Evolutionary conservation across 2,329 filamentous ascomycete genomes (phyloP).

Genomic region (Pseudocercospora cruenta): DNA sequence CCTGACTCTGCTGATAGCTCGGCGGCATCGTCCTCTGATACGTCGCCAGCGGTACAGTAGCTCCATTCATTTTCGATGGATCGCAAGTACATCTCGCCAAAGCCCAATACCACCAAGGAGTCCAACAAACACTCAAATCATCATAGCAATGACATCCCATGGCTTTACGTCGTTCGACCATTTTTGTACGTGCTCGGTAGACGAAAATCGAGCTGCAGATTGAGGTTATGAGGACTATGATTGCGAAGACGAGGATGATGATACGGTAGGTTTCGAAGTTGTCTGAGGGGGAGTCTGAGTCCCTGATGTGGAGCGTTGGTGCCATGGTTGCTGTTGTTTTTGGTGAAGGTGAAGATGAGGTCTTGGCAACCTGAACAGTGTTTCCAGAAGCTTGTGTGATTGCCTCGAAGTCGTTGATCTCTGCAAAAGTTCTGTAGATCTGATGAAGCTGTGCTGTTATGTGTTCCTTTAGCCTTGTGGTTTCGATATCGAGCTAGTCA

Average conservation of each 20-base stretch:
- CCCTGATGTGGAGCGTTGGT: background rate
- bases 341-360: background rate
- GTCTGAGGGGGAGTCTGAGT: background rate
- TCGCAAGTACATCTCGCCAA: background rate
- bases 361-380: background rate
- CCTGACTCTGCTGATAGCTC: constrained; percentile 7
- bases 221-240: background rate
- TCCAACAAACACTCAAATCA: background rate
- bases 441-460: background rate
- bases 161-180: background rate
- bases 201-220: background rate
- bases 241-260: background rate
- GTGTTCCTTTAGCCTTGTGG: background rate
- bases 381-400: background rate
- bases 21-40: background rate
- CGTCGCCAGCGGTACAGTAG: background rate
- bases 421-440: background rate
- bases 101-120: constrained; percentile 6
- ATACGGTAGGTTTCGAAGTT: constrained; percentile 4
- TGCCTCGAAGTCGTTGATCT: background rate
- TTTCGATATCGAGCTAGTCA: background rate
- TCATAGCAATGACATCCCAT: constrained; percentile 5
- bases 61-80: background rate
- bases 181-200: background rate
- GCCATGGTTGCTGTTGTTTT: background rate